Evolutionary conservation across 352 stramenopile species (phyloP).

Genomic region (Halophytophthora batemanensis): DNA sequence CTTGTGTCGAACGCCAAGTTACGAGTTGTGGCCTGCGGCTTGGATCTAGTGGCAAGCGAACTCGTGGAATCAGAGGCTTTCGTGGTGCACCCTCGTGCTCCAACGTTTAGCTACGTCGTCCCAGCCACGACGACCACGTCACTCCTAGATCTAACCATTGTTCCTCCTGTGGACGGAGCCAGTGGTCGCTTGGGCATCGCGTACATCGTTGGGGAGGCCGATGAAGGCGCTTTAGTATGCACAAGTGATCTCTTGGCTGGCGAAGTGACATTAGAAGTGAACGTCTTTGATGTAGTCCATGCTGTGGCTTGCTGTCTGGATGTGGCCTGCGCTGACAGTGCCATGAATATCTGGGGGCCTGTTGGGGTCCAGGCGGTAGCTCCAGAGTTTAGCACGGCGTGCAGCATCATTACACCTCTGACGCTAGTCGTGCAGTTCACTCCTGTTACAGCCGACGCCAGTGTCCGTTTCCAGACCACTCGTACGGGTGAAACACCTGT

Average conservation of each 20-base stretch:
- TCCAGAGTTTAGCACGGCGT: conserved; percentile 26
- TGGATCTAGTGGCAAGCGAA: conserved; percentile 28
- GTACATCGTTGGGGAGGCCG: conserved; percentile 19
- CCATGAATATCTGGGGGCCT: conserved; percentile 25
- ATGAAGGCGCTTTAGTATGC: conserved; percentile 5
- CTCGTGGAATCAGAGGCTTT: conserved; percentile 22
- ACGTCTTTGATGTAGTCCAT: conserved; percentile 43
- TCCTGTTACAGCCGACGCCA: conserved; percentile 25
- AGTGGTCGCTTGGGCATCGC: conserved; percentile 19
- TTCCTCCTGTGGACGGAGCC: conserved; percentile 1
- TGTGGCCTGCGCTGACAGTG: conserved; percentile 25
- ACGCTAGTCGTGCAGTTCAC: conserved; percentile 26
- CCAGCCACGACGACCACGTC: conserved; percentile 42
- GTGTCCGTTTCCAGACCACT: conserved; percentile 29
- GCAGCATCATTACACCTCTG: conserved; percentile 30
- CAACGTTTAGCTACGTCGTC: conserved; percentile 30
- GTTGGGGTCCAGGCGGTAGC: conserved; percentile 25
- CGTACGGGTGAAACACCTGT: neutral
- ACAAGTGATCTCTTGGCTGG: conserved; percentile 6
- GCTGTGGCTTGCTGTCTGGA: conserved; percentile 51
- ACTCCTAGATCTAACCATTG: conserved; percentile 45
- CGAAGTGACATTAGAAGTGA: conserved; percentile 18
- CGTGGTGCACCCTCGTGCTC: conserved; percentile 32
- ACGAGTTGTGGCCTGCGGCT: conserved; percentile 40
- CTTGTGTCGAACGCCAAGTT: conserved; percentile 42